Conservation (phyloP, 2,329 filamentous ascomycete species). For the Trichoderma lentiforme region DNA sequence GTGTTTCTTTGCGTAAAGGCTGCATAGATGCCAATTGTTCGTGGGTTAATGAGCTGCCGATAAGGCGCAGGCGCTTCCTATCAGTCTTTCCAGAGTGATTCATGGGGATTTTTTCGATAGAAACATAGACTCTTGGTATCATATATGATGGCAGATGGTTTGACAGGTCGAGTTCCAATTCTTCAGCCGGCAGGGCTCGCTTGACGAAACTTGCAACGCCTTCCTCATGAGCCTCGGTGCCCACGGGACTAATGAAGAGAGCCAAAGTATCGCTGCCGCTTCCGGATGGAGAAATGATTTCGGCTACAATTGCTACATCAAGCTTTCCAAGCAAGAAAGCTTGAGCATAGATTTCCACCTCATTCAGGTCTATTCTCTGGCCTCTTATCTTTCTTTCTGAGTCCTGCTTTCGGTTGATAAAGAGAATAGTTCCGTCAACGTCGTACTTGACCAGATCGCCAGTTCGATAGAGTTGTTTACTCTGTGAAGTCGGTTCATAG, state of each 20-base stretch:
- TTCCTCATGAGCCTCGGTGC: background rate
- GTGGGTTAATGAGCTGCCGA: constrained; percentile 11
- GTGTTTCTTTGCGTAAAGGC: constrained; percentile 16
- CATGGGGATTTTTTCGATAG: background rate
- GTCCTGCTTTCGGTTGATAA: background rate
- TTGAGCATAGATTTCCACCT: constrained; percentile 17
- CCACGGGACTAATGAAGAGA: background rate
- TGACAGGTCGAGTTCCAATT: background rate
- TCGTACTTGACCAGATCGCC: constrained; percentile 12
- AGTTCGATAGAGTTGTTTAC: background rate
- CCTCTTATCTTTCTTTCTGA: constrained; percentile 31
- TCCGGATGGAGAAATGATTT: constrained; percentile 5
- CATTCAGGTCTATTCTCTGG: constrained; percentile 44
- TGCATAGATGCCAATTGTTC: constrained; percentile 5
- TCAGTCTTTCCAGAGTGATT: constrained; percentile 15
- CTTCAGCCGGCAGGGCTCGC: background rate
- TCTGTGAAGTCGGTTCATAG: background rate
- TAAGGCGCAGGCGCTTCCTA: constrained; percentile 11
- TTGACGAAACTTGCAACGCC: background rate
- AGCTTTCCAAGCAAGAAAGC: background rate
- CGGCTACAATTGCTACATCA: constrained; percentile 8
- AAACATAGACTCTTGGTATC: constrained; percentile 11
- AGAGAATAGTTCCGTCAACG: background rate
- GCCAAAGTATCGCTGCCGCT: background rate
- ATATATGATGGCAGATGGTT: background rate